Conservation (phyloP, 257 asterid species). For the Misopates orontium region DNA sequence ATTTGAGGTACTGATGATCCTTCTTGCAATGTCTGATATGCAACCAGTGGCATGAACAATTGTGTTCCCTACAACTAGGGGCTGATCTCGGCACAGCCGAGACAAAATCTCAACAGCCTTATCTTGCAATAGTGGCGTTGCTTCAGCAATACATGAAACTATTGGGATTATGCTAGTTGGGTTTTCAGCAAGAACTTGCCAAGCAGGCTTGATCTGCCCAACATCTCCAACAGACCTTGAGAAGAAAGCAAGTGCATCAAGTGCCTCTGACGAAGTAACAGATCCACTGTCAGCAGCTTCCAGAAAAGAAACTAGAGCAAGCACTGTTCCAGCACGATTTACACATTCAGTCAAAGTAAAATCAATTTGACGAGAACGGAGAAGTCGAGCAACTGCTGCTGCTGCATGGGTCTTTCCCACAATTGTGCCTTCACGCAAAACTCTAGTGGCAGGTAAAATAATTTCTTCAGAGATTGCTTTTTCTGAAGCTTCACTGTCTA, state of each 20-base stretch:
- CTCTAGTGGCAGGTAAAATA: slow-evolving; percentile 77
- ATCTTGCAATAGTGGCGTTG: slow-evolving; percentile 79
- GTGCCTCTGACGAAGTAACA: slow-evolving; percentile 71
- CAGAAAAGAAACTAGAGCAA: slow-evolving; percentile 82
- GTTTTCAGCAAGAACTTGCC: slow-evolving; percentile 85
- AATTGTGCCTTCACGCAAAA: slow-evolving; percentile 77
- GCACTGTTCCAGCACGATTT: slow-evolving; percentile 85
- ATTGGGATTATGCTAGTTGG: slow-evolving; percentile 76
- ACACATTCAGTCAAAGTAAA: slow-evolving; percentile 63
- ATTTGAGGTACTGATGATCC: slow-evolving; percentile 69
- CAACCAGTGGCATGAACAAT: slow-evolving; percentile 73
- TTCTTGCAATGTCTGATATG: slow-evolving; percentile 64
- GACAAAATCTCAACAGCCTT: slow-evolving; percentile 84
- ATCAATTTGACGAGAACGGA: slow-evolving; percentile 70
- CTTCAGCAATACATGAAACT: slow-evolving; percentile 77
- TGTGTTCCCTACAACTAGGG: slow-evolving; percentile 64
- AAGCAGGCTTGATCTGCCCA: slow-evolving; percentile 72
- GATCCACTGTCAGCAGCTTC: slow-evolving; percentile 71
- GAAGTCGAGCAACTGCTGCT: slow-evolving; percentile 92
- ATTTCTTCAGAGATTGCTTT: slow-evolving; percentile 78
- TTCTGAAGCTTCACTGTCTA: slow-evolving; percentile 78
- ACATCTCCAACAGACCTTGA: slow-evolving; percentile 59
- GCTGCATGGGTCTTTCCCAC: slow-evolving; percentile 84
- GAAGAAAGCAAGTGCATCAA: slow-evolving; percentile 86
- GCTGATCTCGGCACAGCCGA: slow-evolving; percentile 73